Percentiles rank a stretch among this genome's conserved stretches.
phyloP scores from a whole-genome alignment of 2,329 filamentous ascomycete species.

The Beauveria rudraprayagi region DNA sequence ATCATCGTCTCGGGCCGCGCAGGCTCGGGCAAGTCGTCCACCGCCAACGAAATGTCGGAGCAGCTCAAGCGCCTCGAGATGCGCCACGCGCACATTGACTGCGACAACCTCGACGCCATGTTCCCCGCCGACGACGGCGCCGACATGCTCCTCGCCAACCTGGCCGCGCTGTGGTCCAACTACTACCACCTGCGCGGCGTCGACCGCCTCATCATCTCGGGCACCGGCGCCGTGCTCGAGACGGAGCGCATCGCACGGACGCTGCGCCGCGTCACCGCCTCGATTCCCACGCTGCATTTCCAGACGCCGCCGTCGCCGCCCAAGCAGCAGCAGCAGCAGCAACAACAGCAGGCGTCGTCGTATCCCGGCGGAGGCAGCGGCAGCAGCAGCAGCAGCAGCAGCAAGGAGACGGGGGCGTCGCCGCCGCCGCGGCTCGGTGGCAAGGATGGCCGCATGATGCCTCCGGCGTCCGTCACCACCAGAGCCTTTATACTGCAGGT shows the following conservation, averaged over 20 bases:
- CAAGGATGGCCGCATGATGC: conserved; percentile 10
- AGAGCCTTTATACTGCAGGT: conserved; percentile 11
- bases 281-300: conserved; percentile 4
- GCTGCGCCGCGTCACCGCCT: conserved; percentile 9
- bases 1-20: conserved; percentile 14
- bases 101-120: conserved; percentile 13
- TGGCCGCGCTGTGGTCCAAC: conserved; percentile 11
- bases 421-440: background rate
- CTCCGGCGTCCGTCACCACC: conserved; percentile 5
- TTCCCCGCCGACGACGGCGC: conserved; percentile 6
- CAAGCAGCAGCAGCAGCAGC: background rate
- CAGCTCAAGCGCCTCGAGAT: conserved; percentile 11
- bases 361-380: background rate
- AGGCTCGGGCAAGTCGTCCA: conserved; percentile 14
- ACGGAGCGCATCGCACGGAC: conserved; percentile 8
- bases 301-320: background rate
- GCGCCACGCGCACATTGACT: conserved; percentile 12
- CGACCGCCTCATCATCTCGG: conserved; percentile 10
- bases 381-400: background rate
- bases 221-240: conserved; percentile 9
- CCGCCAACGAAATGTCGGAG: conserved; percentile 13
- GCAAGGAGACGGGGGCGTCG: background rate
- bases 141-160: conserved; percentile 12
- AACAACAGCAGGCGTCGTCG: background rate
- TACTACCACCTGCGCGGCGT: conserved; percentile 14